Evolutionary conservation across 768 basidiomycete genomes (phyloP).

Genomic region (Trametes sanguinea): DNA sequence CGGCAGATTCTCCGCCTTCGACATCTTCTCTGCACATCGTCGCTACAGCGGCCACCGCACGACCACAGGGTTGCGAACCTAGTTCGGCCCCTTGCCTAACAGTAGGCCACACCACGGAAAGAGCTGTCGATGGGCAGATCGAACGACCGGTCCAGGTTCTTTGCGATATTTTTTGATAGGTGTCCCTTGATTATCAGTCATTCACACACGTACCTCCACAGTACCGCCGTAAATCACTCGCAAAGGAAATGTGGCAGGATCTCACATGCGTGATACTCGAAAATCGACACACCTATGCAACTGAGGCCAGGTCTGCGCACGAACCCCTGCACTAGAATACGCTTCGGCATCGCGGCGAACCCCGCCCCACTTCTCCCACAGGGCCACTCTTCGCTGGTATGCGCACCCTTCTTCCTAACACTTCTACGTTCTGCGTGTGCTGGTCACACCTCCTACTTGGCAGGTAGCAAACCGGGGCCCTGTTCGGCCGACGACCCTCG

Average conservation of each 20-base stretch:
- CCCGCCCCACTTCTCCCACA: constrained; percentile 14
- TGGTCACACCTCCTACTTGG: neutral
- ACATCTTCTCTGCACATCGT: constrained; percentile 2
- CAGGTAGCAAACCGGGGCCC: neutral
- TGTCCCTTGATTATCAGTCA: no score
- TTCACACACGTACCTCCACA: no score
- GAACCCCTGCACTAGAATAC: constrained; percentile 15
- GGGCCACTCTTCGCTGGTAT: constrained; percentile 6
- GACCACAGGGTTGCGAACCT: neutral
- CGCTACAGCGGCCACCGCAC: constrained; percentile 7
- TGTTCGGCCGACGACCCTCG: neutral
- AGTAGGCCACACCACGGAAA: neutral
- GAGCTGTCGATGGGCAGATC: no score
- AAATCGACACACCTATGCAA: neutral
- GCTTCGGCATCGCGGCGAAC: constrained; percentile 12
- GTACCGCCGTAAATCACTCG: no score
- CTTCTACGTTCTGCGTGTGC: neutral
- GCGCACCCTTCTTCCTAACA: neutral
- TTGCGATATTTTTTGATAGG: no score
- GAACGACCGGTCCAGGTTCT: no score
- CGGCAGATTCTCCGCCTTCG: neutral
- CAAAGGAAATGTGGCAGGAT: no score
- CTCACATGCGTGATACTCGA: neutral
- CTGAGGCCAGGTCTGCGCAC: constrained; percentile 11
- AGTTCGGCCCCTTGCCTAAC: neutral